These are phyloP conservation scores for Holtermanniella nyarrowii DNA, from an alignment of 768 basidiomycete species.

Conservation along the genomic window DNA sequence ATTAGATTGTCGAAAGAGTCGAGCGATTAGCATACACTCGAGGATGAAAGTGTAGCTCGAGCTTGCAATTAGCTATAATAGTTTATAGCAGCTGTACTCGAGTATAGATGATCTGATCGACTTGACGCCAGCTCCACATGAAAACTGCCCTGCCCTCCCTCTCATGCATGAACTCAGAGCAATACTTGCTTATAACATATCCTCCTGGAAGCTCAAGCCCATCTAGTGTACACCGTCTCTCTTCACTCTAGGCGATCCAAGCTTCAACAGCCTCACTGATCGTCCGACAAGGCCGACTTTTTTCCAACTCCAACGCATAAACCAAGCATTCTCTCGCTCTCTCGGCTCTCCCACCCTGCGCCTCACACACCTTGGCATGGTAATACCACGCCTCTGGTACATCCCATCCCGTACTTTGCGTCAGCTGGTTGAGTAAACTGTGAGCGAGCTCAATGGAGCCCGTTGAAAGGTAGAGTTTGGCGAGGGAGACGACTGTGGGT, in stretches of 20 bases:
- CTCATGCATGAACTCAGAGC: too few relatives aligned
- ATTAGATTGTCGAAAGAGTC: too few relatives aligned
- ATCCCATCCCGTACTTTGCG: slow-evolving; percentile 76
- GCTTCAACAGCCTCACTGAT: slow-evolving; percentile 28
- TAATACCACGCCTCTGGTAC: slow-evolving; percentile 91
- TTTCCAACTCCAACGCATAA: slow-evolving; percentile 51
- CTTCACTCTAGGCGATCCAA: too few relatives aligned
- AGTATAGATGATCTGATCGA: too few relatives aligned
- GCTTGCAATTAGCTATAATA: neutral
- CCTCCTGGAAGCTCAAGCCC: too few relatives aligned
- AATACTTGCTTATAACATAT: too few relatives aligned
- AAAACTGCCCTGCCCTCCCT: too few relatives aligned
- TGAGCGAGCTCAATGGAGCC: slow-evolving; percentile 70
- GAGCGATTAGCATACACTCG: neutral
- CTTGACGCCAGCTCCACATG: too few relatives aligned
- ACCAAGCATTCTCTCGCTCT: slow-evolving; percentile 64
- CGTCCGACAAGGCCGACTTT: slow-evolving; percentile 38
- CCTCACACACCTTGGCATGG: slow-evolving; percentile 66
- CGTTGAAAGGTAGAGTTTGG: slow-evolving; percentile 57
- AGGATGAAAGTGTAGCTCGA: neutral
- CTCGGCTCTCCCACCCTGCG: slow-evolving; percentile 57
- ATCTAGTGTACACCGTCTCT: too few relatives aligned
- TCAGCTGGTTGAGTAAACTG: slow-evolving; percentile 63
- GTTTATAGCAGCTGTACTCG: slow-evolving; percentile 2
- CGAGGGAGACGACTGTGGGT: slow-evolving; percentile 65